Percentiles rank a stretch among this genome's conserved stretches.
Evolutionary conservation across 768 basidiomycete species (phyloP).

Genomic region (Mycena metata): DNA sequence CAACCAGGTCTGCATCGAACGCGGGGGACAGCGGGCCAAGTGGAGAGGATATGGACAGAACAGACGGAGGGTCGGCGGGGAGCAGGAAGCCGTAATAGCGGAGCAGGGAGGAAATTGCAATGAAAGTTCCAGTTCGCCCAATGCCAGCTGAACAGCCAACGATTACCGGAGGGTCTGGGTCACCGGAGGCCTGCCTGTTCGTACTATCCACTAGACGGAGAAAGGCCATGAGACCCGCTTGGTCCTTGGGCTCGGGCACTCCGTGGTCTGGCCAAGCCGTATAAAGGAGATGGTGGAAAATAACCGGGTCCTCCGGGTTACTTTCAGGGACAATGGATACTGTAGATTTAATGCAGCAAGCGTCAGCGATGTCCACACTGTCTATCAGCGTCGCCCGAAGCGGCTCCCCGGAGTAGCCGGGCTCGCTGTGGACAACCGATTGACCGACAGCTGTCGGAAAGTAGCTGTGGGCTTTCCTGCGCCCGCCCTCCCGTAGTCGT

Average conservation of each 20-base stretch:
- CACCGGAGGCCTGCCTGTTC: slow-evolving; percentile 65
- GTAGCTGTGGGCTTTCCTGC: slow-evolving; percentile 83
- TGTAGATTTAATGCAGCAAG: slow-evolving; percentile 72
- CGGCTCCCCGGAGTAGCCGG: slow-evolving; percentile 54
- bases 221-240: slow-evolving; percentile 72
- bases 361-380: slow-evolving; percentile 61
- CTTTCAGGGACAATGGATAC: slow-evolving; percentile 62
- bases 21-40: slow-evolving; percentile 69
- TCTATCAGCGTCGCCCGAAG: slow-evolving; percentile 72
- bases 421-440: slow-evolving; percentile 58
- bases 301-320: slow-evolving; percentile 49
- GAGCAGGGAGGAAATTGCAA: slow-evolving; percentile 84
- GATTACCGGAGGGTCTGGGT: slow-evolving; percentile 82
- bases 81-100: slow-evolving; percentile 67
- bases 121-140: slow-evolving; percentile 89
- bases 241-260: slow-evolving; percentile 75
- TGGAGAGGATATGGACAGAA: slow-evolving; percentile 59
- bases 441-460: slow-evolving; percentile 75
- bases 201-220: slow-evolving; percentile 71
- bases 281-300: slow-evolving; percentile 81
- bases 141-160: slow-evolving; percentile 91
- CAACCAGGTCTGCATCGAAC: slow-evolving; percentile 68
- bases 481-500: slow-evolving; percentile 74
- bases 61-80: slow-evolving; percentile 48
- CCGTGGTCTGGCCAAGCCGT: slow-evolving; percentile 89